phyloP scores from a whole-genome alignment of 805 yeast species.

The Starmerella roubikii region DNA sequence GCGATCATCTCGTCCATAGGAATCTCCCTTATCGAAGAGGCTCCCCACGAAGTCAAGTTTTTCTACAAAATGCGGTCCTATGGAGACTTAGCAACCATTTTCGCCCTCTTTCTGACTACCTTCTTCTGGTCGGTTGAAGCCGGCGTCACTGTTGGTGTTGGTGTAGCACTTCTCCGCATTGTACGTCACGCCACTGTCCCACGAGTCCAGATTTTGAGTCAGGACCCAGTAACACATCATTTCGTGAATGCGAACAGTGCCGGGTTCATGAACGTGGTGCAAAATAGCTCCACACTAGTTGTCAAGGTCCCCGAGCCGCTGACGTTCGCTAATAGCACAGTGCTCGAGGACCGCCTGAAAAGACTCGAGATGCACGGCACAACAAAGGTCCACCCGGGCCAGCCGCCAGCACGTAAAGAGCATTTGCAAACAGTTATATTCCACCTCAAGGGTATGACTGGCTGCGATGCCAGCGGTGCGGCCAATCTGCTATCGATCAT shows the following conservation, averaged over 20 bases:
- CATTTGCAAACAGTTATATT: slow-evolving; percentile 48
- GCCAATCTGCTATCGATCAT: slow-evolving; percentile 57
- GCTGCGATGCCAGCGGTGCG: slow-evolving; percentile 66
- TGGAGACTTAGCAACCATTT: slow-evolving; percentile 58
- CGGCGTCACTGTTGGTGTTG: slow-evolving; percentile 80
- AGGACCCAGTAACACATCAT: slow-evolving; percentile 45
- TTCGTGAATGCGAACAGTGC: slow-evolving; percentile 54
- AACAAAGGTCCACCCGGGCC: slow-evolving; percentile 60
- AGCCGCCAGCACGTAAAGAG: slow-evolving; percentile 33
- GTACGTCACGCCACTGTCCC: slow-evolving; percentile 69
- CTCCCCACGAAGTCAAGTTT: slow-evolving; percentile 63
- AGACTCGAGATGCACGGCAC: slow-evolving; percentile 71
- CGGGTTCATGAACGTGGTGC: slow-evolving; percentile 3
- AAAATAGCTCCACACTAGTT: slow-evolving; percentile 59
- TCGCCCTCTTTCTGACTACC: slow-evolving; percentile 50
- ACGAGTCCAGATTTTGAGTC: slow-evolving; percentile 68
- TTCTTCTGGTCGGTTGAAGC: slow-evolving; percentile 68
- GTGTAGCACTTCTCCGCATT: slow-evolving; percentile 65
- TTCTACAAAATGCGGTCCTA: slow-evolving; percentile 63
- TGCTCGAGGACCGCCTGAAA: slow-evolving; percentile 49
- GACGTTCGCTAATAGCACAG: slow-evolving; percentile 75
- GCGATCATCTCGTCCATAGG: slow-evolving; percentile 74
- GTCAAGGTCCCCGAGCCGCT: slow-evolving; percentile 79
- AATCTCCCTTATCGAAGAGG: slow-evolving; percentile 61
- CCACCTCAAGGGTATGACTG: slow-evolving; percentile 72